Evolutionary conservation across 306 rosid genomes (phyloP).

Genomic region (Fragaria nilgerrensis): DNA sequence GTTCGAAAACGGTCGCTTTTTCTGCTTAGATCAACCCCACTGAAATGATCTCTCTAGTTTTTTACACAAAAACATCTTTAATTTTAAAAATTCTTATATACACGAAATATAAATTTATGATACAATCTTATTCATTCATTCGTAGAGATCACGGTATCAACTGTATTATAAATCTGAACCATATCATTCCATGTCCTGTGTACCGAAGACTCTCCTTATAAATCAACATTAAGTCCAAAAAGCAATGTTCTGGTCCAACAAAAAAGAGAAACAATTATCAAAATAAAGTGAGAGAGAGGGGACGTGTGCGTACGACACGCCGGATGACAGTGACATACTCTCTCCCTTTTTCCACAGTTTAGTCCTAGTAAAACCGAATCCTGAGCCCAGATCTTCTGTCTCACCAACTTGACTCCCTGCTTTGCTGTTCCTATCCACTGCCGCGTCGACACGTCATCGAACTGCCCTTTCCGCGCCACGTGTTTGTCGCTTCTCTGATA

Average conservation of each 20-base stretch:
- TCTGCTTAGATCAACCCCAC: too few relatives aligned
- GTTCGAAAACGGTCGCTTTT: too few relatives aligned
- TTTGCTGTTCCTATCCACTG: slow-evolving; percentile 13
- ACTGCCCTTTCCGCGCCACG: slow-evolving; percentile 7
- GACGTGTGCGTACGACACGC: slow-evolving; percentile 31
- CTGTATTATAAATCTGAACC: too few relatives aligned
- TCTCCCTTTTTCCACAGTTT: not conserved
- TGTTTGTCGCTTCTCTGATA: slow-evolving; percentile 17
- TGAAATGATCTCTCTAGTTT: too few relatives aligned
- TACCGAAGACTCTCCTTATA: too few relatives aligned
- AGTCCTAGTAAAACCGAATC: not conserved
- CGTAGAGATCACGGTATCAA: too few relatives aligned
- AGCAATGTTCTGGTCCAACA: not conserved
- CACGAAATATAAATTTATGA: too few relatives aligned
- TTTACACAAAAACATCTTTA: too few relatives aligned
- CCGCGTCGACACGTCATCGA: not conserved
- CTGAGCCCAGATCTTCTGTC: not conserved
- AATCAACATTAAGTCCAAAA: not conserved
- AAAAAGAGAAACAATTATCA: not conserved
- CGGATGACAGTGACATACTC: not conserved
- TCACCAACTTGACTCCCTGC: slow-evolving; percentile 23
- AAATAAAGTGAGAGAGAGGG: not conserved
- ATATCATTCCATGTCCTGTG: too few relatives aligned
- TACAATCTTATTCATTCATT: too few relatives aligned
- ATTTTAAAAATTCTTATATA: too few relatives aligned